These are phyloP conservation scores for Verticillium zaregamsianum DNA, from an alignment of 2,329 filamentous ascomycete genomes.

Conservation along the genomic window DNA sequence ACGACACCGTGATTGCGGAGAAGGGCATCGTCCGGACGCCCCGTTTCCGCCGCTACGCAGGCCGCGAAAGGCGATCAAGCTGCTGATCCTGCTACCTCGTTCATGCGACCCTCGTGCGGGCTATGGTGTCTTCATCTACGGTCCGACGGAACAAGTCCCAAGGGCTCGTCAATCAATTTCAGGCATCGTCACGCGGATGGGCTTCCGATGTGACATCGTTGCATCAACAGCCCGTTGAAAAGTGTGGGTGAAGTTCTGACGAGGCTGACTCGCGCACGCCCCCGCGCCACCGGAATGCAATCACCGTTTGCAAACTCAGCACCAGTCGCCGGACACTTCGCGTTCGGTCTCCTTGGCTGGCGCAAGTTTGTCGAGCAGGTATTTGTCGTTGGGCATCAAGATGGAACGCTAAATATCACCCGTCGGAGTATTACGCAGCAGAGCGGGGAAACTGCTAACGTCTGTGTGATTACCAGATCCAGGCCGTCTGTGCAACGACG, in stretches of 20 bases:
- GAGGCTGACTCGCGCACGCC: not conserved
- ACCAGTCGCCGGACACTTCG: not conserved
- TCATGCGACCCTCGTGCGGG: not conserved
- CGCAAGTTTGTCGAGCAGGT: not conserved
- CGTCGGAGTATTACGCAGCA: not conserved
- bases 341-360: not conserved
- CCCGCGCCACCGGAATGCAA: not conserved
- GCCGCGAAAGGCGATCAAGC: not conserved
- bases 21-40: not conserved
- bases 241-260: not conserved
- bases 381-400: not conserved
- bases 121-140: not conserved
- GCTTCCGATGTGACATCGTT: not conserved
- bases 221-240: not conserved
- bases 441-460: not conserved
- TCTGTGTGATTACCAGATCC: not conserved
- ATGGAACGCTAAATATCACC: not conserved
- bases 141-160: not conserved
- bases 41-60: not conserved
- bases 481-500: not conserved
- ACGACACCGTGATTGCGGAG: not conserved
- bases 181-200: not conserved
- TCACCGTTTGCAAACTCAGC: not conserved
- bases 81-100: not conserved
- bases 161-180: not conserved